Evolutionary conservation across 2,329 filamentous ascomycete species (phyloP), one percentile per base, ranked within the genome.

Genomic region (Trichoderma gracile): DNA sequence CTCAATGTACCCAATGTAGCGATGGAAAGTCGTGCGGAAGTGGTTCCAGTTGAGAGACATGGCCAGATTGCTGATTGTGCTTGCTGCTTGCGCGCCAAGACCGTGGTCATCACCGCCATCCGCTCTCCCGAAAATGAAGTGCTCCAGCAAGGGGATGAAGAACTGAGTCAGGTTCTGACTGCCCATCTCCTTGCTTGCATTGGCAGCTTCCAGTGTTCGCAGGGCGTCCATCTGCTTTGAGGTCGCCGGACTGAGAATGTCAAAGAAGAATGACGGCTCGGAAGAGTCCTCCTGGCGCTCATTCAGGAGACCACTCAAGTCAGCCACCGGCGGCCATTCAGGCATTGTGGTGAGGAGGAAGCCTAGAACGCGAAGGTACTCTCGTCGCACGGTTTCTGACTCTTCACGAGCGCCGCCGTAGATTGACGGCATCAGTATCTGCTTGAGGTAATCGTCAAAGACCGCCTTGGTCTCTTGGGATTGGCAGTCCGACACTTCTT

Each of bases 61-160:
- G 5, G 90, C 87, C 63, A 99, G 77, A 27, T 84, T 82, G 2
- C 91, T 89, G 65, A 99, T 89, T 0, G 93, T 90, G 10, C 83
- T 86, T n/a, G 93, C 89, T 5, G 94, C 89, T 75, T 97, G 92
- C 17, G 93, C 92, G 56, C 92, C 89, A 60, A 98, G 82, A 56
- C 93, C 94, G 69, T 96, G 90, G 42, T 92, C 93, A 73, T 97
- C 92, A 23, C 75, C 81, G 9, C 83, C 82, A 54, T 92, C 90
- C 5, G 85, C 86, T 66, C 90, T 87, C 65, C 93, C 90, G 73
- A 97, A 94, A 25, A 97, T 89, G 73, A 97, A 98, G 73, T 97
- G 93, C 73, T 99, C 95, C 10, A 98, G 82, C 21, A 99, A 81
- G 0, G 95, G 96, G 46, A 99, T 86, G 73, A 98, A 92, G 72